Evolutionary conservation across 192 early-diverging fungal species (phyloP).

Genomic region (Rhizophagus clarus): DNA sequence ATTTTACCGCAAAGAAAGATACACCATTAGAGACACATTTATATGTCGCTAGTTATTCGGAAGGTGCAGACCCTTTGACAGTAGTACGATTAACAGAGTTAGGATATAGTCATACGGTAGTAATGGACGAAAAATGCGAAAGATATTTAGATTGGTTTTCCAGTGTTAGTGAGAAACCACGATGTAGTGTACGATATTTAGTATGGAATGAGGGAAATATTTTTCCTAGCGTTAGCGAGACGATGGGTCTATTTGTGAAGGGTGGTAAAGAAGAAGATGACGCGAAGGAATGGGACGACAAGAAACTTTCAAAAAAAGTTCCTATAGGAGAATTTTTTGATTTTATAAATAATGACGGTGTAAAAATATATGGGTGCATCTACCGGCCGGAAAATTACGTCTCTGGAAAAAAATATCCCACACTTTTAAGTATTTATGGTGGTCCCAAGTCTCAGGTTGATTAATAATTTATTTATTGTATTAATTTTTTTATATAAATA

Average conservation of each 20-base stretch:
- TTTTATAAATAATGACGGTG: constrained; percentile 54
- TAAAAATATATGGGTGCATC: constrained; percentile 57
- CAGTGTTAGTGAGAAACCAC: constrained; percentile 43
- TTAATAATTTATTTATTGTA: background rate
- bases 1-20: constrained; percentile 63
- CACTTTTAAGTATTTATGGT: constrained; percentile 69
- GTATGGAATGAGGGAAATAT: constrained; percentile 37
- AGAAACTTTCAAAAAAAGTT: background rate
- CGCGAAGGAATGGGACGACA: constrained; percentile 11
- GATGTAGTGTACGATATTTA: constrained; percentile 42
- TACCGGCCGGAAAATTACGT: constrained; percentile 55
- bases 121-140: constrained; percentile 40
- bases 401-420: constrained; percentile 58
- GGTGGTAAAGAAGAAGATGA: constrained; percentile 12
- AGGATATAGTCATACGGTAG: constrained; percentile 53
- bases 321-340: constrained; percentile 56
- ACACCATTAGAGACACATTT: constrained; percentile 62
- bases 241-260: background rate
- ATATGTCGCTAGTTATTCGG: constrained; percentile 53
- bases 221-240: constrained; percentile 17
- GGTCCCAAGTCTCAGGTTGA: constrained; percentile 66
- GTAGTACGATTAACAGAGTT: constrained; percentile 44
- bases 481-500: background rate
- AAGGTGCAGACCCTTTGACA: constrained; percentile 19
- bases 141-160: constrained; percentile 55